Base-by-base conservation (phyloP, 495 filamentous ascomycete genomes). In the Jackrogersella minutella region DNA sequence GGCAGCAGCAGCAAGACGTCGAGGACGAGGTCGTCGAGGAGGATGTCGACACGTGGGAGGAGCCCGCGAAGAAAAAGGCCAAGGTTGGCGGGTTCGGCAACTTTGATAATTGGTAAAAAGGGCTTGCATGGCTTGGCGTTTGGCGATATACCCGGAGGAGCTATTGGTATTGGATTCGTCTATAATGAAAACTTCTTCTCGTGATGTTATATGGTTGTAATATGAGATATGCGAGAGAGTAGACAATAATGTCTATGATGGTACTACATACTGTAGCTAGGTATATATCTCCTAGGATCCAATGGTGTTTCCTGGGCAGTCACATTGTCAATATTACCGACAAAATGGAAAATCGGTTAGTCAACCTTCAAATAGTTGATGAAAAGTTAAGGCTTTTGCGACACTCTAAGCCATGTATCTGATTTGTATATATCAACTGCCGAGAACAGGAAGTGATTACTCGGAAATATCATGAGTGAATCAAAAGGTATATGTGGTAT, bases 21-120 rank as follows among this genome's bases (percentile, higher is more conserved):
- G 81, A 84, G 11, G 84, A 87, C 65, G 88, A 88, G 64, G 85
- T 87, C 37, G 78, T 87, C 57, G 79, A 78, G 43, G 87, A 88
- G 26, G 82, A 85, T 17, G 81, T 86, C 55, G 83, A 84, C 31
- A 83, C 75, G 24, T 84, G 84, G 65, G 80, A 86, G 59, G 88
- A 91, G 66, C 91, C 91, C 31, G 84, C 81, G 7, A 89, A 86
- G 74, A 97, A 97, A 79, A 97, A 97, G 78, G 69, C 78, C 7
- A 96, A 92, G 74, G 81, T 82, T 3, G 90, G 91, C 28, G 93
- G 93, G 2, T 99, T 97, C 83, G 95, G 95, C 11, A 95, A 97
- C 79, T 97, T 99, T 74, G 91, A 93, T 80, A 79, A 68, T 30
- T 95, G 91, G 91, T 94, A 68, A 64, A 19, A 52, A 54, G 14